Conservation (phyloP, 73 alveolate genomes). For the Paramecium bursaria region DNA sequence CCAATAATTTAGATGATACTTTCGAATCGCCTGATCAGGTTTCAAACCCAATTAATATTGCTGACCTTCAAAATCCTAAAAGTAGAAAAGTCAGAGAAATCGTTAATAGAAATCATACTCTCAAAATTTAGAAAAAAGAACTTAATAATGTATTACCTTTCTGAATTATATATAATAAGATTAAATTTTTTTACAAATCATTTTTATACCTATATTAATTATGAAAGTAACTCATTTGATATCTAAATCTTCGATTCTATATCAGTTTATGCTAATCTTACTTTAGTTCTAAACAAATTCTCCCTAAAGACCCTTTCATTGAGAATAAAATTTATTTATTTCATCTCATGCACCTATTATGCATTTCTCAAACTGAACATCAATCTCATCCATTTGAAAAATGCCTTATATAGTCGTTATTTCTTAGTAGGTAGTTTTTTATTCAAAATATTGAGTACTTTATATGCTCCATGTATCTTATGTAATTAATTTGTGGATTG, state of each 20-base stretch:
- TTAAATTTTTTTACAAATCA: too few relatives aligned
- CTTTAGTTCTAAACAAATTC: slow-evolving; percentile 36
- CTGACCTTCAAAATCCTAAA: slow-evolving; percentile 30
- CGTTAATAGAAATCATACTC: slow-evolving; percentile 8
- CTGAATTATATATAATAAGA: slow-evolving; percentile 7
- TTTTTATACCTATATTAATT: background rate
- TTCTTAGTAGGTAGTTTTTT: background rate
- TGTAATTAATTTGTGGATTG: background rate
- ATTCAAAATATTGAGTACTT: background rate
- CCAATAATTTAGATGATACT: background rate
- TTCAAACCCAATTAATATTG: background rate
- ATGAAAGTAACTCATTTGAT: background rate
- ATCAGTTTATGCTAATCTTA: slow-evolving; percentile 11
- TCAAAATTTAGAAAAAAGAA: slow-evolving; percentile 30
- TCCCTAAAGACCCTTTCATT: slow-evolving; percentile 38
- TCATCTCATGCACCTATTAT: background rate
- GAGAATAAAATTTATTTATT: slow-evolving; percentile 33
- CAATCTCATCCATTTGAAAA: slow-evolving; percentile 16
- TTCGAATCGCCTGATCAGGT: background rate
- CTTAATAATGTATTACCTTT: slow-evolving; percentile 34
- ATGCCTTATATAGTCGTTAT: background rate
- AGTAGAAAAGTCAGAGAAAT: slow-evolving; percentile 49
- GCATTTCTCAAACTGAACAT: background rate
- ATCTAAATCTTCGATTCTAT: background rate
- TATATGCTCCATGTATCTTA: background rate